phyloP scores from a whole-genome alignment of 139 green algal genomes.

The Closterium sp. region DNA sequence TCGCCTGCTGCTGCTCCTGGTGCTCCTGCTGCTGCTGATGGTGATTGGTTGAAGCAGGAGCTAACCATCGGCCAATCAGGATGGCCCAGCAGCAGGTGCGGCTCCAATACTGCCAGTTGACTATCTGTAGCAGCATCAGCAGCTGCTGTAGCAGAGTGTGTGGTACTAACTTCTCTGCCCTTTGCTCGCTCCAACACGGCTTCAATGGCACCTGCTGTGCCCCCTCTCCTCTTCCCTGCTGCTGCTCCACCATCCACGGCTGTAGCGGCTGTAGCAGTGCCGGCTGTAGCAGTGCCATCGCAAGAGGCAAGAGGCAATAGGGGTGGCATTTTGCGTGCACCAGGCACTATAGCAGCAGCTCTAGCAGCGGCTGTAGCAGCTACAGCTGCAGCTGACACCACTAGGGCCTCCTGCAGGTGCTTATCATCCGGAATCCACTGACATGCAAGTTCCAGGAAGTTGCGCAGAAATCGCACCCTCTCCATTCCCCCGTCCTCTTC shows the following conservation, averaged over 20 bases:
- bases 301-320: too few species aligned
- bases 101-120: background rate
- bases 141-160: background rate
- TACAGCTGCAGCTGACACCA: slow-evolving; percentile 18
- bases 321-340: too few species aligned
- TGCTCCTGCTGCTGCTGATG: background rate
- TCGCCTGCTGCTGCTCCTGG: background rate
- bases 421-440: background rate
- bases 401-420: slow-evolving; percentile 21
- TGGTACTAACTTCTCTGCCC: background rate
- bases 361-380: too few species aligned
- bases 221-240: background rate
- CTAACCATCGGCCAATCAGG: background rate
- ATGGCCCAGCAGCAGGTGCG: background rate
- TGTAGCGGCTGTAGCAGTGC: too few species aligned
- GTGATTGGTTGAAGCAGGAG: too few species aligned
- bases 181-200: background rate
- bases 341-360: background rate
- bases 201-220: background rate
- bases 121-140: too few species aligned
- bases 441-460: slow-evolving; percentile 7
- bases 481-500: background rate
- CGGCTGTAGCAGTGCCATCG: too few species aligned
- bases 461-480: slow-evolving; percentile 5
- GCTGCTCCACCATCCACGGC: background rate